Base-by-base conservation (phyloP, 371 early-diverging fungal genomes). In the Mucor indicus region DNA sequence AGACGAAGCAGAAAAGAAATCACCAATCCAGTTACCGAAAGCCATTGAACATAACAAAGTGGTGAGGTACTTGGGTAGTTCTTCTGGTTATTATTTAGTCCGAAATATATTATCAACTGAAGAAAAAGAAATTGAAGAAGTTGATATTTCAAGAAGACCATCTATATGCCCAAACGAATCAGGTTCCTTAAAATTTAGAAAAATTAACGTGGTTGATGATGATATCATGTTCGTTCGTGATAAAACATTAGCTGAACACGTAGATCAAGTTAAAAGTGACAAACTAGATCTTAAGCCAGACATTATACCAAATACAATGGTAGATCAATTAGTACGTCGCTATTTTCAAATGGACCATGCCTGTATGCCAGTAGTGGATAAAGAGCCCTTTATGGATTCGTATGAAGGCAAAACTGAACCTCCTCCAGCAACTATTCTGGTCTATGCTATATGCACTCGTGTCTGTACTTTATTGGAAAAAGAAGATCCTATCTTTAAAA, bases 361-460 rank as follows among this genome's bases (percentile, higher is more conserved):
- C 2, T 44, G 43, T 15, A 23, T 58, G 12, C 74, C 74, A 4
- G 48, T 74, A 24, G 36, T 74, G 8, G 60, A 65, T 33, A 57
- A 65, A 44, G 44, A 58, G 8, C 50, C 57, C 0, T 74, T 62
- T 38, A 25, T 70, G 42, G 52, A 60, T 35, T 55, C 65, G 3
- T 74, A 58, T 33, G 55, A 74, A 32, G 65, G 64, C 4, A 53
- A 53, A 16, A 60, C 41, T 12, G 36, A 55, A 11, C 51, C 65
- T 1, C 56, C 70, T 4, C 70, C 70, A 2, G 56, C 71, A 3
- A 52, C 71, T 4, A 53, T 75, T 17, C 30, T 75, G 20, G 40
- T 52, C 4, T 68, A 68, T 32, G 71, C 75, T 13, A 66, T 75
- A 12, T 67, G 69, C 30, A 43, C 60, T 0, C 54, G 68, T 38